Percentiles rank a stretch among this genome's conserved stretches.
phyloP scores from a whole-genome alignment of 2,329 filamentous ascomycete genomes.

The Diaporthe australafricana region DNA sequence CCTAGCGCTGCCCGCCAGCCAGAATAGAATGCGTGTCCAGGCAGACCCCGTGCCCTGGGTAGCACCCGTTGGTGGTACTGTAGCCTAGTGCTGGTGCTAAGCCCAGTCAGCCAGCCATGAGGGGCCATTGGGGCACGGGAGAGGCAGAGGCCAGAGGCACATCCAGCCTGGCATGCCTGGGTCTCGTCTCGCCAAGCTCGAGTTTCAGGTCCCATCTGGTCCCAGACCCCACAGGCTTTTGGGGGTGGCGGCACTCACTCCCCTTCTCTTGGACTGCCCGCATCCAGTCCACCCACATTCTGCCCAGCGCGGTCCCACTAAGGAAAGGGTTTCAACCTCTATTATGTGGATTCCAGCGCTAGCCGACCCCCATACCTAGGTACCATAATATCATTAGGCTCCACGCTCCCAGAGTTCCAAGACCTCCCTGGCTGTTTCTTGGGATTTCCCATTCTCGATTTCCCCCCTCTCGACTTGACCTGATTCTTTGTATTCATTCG shows the following conservation, averaged over 20 bases:
- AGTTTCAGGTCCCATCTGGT: conserved; percentile 25
- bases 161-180: background rate
- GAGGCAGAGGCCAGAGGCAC: no score
- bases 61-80: background rate
- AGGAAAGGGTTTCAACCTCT: conserved; percentile 25
- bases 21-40: no score
- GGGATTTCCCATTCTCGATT: conserved; percentile 5
- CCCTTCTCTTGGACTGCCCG: background rate
- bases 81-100: background rate
- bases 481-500: conserved; percentile 18
- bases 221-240: conserved; percentile 12
- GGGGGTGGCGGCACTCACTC: conserved; percentile 11
- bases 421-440: conserved; percentile 3
- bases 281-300: background rate
- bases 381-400: conserved; percentile 28
- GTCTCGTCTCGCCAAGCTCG: conserved; percentile 2
- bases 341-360: conserved; percentile 18
- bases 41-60: background rate
- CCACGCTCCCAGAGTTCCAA: conserved; percentile 1
- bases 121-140: no score
- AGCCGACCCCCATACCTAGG: conserved; percentile 26
- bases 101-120: background rate
- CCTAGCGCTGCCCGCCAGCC: background rate
- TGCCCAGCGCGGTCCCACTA: conserved; percentile 21
- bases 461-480: background rate